Evolutionary conservation across 371 early-diverging fungal genomes (phyloP), one percentile per base, ranked within the genome.

Genomic region (Mortierella sp.): DNA sequence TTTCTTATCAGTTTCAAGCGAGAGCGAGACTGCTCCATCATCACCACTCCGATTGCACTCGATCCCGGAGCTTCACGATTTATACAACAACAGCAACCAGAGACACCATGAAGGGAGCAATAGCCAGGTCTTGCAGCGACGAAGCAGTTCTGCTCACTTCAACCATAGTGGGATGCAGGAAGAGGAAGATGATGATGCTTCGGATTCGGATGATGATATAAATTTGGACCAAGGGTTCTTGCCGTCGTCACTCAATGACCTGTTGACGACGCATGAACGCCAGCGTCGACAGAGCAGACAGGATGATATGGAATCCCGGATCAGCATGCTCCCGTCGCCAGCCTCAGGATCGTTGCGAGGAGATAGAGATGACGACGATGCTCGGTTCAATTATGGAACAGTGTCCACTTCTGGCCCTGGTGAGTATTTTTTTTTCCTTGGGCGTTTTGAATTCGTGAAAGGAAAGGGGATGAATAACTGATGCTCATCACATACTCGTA

Each of bases 211-310:
- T 14, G 67, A 73, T 15, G 63, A 65, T 34, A 46, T 46, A 23
- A 56, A 52, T 30, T 53, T 60, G 7, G 73, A 80, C 9, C 81
- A 83, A 58, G 83, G 81, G 12, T 79, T 85, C 65, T 54, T 87
- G 9, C 87, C 87, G 4, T 81, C 87, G 6, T 87, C 87, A 9
- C 62, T 87, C n/a, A 86, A 83, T 46, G 87, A 87, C 32, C 60
- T 87, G 21, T 79, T 87, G 72, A 87, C 86, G 12, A 83, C 84
- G 2, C 80, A 61, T 15, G 86, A 86, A 54, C 68, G 83, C 12
- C 82, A 81, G 44, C 56, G 78, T n/a, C 79, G 65, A 51, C 81
- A 72, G 75, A 63, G 82, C 60, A 32, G 80, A 63, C 63, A 60
- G 32, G 70, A 58, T 30, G 70, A 55, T 30, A 32, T 46, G 30